A percentile compares a stretch with the other conserved stretches of the same genome.
Conservation (phyloP, 306 rosid genomes). For the Psophocarpus tetragonolobus region DNA sequence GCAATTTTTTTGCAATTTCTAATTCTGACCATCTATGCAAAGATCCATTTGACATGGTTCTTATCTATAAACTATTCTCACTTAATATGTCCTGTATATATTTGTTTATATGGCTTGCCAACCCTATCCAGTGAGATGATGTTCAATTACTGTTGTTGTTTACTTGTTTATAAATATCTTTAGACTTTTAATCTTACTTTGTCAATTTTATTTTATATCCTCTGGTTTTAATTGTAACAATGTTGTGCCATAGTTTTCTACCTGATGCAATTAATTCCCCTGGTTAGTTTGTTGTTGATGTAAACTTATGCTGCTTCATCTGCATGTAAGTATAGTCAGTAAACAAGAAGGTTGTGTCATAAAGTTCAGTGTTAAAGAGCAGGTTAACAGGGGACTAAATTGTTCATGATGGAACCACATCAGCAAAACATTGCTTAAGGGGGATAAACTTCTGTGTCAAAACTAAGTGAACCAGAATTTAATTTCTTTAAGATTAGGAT, state of each 20-base stretch:
- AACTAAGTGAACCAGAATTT: slow-evolving; percentile 13
- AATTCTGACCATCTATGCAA: slow-evolving; percentile 5
- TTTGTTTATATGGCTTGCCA: not conserved
- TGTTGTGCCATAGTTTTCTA: not conserved
- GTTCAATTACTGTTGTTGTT: slow-evolving; percentile 2
- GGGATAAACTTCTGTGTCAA: slow-evolving; percentile 16
- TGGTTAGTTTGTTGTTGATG: slow-evolving; percentile 3
- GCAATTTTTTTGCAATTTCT: not conserved
- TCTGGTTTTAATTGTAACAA: not conserved
- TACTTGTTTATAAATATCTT: not conserved
- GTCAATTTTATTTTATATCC: not conserved
- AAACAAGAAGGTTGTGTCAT: not conserved
- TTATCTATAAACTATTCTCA: not conserved
- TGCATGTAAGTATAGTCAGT: not conserved
- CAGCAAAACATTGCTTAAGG: not conserved
- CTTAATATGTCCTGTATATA: not conserved
- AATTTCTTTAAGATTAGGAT: not conserved
- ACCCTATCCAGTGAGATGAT: not conserved
- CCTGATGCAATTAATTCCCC: not conserved
- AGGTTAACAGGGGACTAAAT: not conserved
- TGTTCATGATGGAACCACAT: not conserved
- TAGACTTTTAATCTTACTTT: not conserved
- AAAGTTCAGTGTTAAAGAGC: not conserved
- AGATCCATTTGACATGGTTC: not conserved
- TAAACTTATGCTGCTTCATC: not conserved